Evolutionary conservation across 2,329 filamentous ascomycete genomes (phyloP).

Genomic region (Talaromyces verruculosus): DNA sequence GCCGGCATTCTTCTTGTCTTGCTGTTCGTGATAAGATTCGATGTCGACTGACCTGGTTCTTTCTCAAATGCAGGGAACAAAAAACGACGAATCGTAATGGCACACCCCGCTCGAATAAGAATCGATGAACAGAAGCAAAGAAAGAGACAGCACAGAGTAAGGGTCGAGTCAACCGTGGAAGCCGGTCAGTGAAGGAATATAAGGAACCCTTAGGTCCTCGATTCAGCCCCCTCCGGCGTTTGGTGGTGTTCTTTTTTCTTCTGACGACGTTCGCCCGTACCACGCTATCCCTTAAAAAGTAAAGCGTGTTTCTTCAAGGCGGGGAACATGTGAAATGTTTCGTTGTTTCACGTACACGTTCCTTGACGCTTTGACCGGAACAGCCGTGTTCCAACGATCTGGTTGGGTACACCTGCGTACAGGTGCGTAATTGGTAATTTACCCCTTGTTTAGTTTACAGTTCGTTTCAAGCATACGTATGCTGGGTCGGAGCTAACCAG

Average conservation of each 20-base stretch:
- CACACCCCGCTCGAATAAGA: background rate
- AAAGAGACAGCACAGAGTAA: background rate
- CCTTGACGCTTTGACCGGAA: background rate
- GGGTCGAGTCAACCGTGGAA: background rate
- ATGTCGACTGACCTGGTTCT: background rate
- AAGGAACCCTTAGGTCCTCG: background rate
- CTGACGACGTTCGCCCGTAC: background rate
- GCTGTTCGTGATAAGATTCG: background rate
- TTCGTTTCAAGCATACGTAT: background rate
- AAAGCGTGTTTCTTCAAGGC: background rate
- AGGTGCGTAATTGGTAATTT: background rate
- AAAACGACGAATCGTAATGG: background rate
- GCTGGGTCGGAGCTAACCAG: background rate
- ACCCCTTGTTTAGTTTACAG: constrained; percentile 3
- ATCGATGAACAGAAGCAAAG: background rate
- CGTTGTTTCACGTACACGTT: background rate
- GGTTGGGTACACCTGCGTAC: background rate
- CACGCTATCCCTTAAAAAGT: background rate
- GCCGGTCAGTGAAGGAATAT: background rate
- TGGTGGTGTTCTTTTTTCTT: constrained; percentile 2
- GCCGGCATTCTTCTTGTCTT: constrained; percentile 4
- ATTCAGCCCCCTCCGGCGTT: background rate
- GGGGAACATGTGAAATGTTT: background rate
- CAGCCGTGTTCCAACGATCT: background rate
- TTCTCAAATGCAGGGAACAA: background rate